Base-by-base conservation (phyloP, 2,329 filamentous ascomycete species). In the Coniochaeta hoffmannii region DNA sequence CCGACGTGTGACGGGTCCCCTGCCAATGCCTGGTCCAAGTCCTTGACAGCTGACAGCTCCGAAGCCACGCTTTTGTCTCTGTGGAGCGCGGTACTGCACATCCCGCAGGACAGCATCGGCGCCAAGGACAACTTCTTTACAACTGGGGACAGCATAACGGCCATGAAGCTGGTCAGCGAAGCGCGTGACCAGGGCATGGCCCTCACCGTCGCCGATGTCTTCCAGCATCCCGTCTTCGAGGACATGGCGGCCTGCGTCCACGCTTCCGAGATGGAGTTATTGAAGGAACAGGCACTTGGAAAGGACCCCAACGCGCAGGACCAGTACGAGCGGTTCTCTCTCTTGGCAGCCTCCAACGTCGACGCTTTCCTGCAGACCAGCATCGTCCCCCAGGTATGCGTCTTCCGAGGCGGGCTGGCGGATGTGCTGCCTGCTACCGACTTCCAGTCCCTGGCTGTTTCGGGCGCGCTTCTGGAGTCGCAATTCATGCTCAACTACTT, bases 161-260 rank as follows among this genome's bases (percentile, higher is more conserved):
- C 69, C 5, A 75, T 74, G 66, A 76, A 74, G 49, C 61, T 81
- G 3, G 77, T 79, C 0, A 72, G 76, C 24, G 69, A 61, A n/a
- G 62, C 63, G 17, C 59, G 63, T n/a, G 58, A 61, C 30, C 49
- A 55, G 2, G 61, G 63, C 2, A 38, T 66, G 4, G 46, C 54
- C 3, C 49, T 66, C 17, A 61, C 55, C 10, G 62, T 65, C 2
- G 61, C 63, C 4, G 60, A 64, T 19, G 59, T 66, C 4, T 65
- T 66, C 58, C 59, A 60, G 3, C 35, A 61, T 24, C 63, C 63
- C 1, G 26, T 32, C 24, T 58, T 64, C 26, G 56, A 57, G 19
- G 57, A 30, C n/a, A 61, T 64, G 58, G 54, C 36, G 5, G 53
- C 56, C 0, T 31, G 50, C 2, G 41, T 57, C 15, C 49, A 8